A percentile compares a stretch with the other conserved stretches of the same genome.
Conservation (phyloP, 345 rosid species). For the Punica granatum region DNA sequence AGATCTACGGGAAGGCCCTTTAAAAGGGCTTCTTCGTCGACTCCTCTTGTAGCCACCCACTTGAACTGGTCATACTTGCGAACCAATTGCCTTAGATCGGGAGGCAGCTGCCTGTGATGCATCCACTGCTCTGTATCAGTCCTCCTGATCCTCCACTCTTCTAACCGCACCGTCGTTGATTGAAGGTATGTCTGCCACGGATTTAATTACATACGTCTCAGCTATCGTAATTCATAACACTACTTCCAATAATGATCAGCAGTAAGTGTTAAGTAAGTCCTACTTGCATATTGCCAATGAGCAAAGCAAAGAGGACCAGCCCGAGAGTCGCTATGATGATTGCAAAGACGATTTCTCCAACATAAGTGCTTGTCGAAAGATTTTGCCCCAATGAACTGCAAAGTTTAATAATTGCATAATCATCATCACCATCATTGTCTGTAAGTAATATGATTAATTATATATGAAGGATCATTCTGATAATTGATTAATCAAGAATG, state of each 20-base stretch:
- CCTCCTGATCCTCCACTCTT: slow-evolving; percentile 90
- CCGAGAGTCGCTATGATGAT: slow-evolving; percentile 72
- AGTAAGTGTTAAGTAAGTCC: not conserved
- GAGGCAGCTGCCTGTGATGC: slow-evolving; percentile 84
- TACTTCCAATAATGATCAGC: not conserved
- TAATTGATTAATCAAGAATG: not conserved
- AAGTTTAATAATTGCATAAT: not conserved
- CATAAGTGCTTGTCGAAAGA: slow-evolving; percentile 68
- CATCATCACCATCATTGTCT: not conserved
- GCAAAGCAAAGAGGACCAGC: slow-evolving; percentile 83
- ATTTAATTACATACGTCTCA: not conserved
- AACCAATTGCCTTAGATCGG: slow-evolving; percentile 51
- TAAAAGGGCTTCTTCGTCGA: slow-evolving; percentile 72
- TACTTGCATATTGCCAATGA: slow-evolving; percentile 95
- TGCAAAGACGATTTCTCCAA: slow-evolving; percentile 72
- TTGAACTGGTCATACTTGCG: slow-evolving; percentile 76
- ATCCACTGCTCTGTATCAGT: slow-evolving; percentile 96
- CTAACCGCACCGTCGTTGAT: slow-evolving; percentile 69
- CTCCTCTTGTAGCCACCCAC: slow-evolving; percentile 87
- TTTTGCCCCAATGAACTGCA: slow-evolving; percentile 80
- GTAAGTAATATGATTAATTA: not conserved
- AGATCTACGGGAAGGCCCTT: slow-evolving; percentile 78
- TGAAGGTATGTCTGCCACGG: slow-evolving; percentile 69
- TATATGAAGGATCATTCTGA: too few relatives aligned
- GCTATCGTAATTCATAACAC: not conserved